Evolutionary conservation across 1,139 yeast genomes (phyloP).

Genomic region (Debaryomyces sp.): DNA sequence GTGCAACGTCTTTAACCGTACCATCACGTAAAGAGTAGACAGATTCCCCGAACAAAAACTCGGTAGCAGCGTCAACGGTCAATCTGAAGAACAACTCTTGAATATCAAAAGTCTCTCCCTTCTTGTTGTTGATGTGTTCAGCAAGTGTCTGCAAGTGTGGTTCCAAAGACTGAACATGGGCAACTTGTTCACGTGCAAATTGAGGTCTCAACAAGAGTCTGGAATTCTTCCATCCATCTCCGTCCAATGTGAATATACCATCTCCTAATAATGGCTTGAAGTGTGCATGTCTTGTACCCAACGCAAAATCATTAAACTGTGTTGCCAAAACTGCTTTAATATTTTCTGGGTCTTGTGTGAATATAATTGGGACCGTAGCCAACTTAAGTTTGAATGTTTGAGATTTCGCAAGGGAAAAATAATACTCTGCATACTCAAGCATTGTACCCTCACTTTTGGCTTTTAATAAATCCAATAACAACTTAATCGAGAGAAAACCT

Average conservation of each 20-base stretch:
- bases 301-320: constrained; percentile 52
- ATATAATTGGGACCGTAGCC: constrained; percentile 23
- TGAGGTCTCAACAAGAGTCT: constrained; percentile 59
- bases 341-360: constrained; percentile 34
- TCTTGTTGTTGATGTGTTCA: constrained; percentile 25
- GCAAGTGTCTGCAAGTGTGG: constrained; percentile 45
- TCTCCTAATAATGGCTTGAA: constrained; percentile 53
- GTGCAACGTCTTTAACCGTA: constrained; percentile 14
- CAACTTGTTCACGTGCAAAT: constrained; percentile 54
- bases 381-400: constrained; percentile 39
- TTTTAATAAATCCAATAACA: constrained; percentile 19
- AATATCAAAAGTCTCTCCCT: constrained; percentile 32
- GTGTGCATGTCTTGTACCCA: constrained; percentile 49
- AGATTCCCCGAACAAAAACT: constrained; percentile 52
- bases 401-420: constrained; percentile 15
- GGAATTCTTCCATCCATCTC: constrained; percentile 59
- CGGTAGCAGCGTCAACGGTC: constrained; percentile 54
- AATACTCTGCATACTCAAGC: constrained; percentile 22
- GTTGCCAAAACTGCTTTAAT: constrained; percentile 41
- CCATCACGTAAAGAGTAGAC: constrained; percentile 32
- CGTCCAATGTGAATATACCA: constrained; percentile 61
- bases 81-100: constrained; percentile 42
- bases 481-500: constrained; percentile 20
- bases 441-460: constrained; percentile 27
- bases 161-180: constrained; percentile 47